Evolutionary conservation across 225 moss, liverwort and hornwort genomes (phyloP).

Genomic region (Straminergon stramineum): DNA sequence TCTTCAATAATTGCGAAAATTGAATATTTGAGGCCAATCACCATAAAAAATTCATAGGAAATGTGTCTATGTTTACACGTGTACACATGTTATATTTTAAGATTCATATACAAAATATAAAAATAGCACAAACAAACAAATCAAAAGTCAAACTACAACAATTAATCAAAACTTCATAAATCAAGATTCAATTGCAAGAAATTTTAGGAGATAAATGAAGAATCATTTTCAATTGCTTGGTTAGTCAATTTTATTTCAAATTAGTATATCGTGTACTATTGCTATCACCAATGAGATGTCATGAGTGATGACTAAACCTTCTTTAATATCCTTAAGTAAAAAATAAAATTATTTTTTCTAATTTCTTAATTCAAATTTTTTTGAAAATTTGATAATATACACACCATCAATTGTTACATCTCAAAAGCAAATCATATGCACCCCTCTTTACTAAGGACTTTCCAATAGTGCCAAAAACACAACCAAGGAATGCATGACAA

Average conservation of each 20-base stretch:
- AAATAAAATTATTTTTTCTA: no score
- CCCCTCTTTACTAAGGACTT: no score
- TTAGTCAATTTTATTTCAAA: not conserved
- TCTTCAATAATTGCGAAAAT: not conserved
- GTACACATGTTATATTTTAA: accelerated
- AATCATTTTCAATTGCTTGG: not conserved
- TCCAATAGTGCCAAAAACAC: no score
- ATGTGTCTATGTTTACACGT: accelerated
- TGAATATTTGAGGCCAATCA: not conserved
- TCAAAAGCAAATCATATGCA: no score
- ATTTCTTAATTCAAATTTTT: no score
- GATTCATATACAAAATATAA: not conserved
- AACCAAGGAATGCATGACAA: no score
- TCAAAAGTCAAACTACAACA: not conserved
- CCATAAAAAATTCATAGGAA: not conserved
- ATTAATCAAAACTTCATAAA: not conserved
- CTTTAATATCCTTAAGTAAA: no score
- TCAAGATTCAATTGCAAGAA: accelerated
- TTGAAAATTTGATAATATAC: no score
- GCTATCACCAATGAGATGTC: no score
- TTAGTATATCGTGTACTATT: no score
- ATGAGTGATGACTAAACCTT: no score
- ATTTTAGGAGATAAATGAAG: accelerated
- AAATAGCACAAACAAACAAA: accelerated
- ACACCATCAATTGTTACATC: no score